phyloP scores from a whole-genome alignment of 495 filamentous ascomycete species.

The Podospora didyma region DNA sequence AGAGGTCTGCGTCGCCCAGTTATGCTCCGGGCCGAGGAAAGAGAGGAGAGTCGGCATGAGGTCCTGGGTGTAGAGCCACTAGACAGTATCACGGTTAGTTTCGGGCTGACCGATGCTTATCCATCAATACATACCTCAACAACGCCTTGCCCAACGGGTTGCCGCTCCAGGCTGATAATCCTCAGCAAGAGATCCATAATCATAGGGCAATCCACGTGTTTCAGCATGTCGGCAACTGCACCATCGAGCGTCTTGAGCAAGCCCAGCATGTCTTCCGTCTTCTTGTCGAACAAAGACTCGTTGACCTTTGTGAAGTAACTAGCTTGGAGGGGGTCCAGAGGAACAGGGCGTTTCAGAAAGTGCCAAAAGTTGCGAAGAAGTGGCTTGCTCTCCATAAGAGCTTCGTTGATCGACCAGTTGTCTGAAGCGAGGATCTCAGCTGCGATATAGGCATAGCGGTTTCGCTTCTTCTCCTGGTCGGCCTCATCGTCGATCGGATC shows the following conservation, averaged over 20 bases:
- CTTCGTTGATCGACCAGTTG: constrained; percentile 92
- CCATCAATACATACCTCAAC: constrained; percentile 68
- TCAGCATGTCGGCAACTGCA: constrained; percentile 77
- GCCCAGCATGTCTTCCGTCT: constrained; percentile 92
- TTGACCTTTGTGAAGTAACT: constrained; percentile 99
- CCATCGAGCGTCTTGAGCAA: constrained; percentile 79
- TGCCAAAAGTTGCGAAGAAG: constrained; percentile 84
- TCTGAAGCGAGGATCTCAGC: constrained; percentile 94
- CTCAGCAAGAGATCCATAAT: constrained; percentile 97
- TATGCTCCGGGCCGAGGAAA: constrained; percentile 78
- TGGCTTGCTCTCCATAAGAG: constrained; percentile 77
- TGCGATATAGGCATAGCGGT: constrained; percentile 86
- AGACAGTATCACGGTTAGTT: constrained; percentile 19
- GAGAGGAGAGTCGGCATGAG: constrained; percentile 86
- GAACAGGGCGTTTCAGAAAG: constrained; percentile 73
- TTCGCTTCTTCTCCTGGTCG: constrained; percentile 84
- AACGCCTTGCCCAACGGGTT: constrained; percentile 84
- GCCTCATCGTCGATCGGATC: constrained; percentile 54
- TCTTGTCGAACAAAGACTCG: constrained; percentile 91
- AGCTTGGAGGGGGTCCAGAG: constrained; percentile 87
- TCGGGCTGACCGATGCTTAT: neutral
- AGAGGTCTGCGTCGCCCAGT: constrained; percentile 86
- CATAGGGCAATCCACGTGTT: constrained; percentile 96
- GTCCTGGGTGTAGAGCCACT: constrained; percentile 92
- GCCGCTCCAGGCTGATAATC: constrained; percentile 94